Evolutionary conservation across 495 filamentous ascomycete genomes (phyloP).

Genomic region (Friedmanniomyces simplex): DNA sequence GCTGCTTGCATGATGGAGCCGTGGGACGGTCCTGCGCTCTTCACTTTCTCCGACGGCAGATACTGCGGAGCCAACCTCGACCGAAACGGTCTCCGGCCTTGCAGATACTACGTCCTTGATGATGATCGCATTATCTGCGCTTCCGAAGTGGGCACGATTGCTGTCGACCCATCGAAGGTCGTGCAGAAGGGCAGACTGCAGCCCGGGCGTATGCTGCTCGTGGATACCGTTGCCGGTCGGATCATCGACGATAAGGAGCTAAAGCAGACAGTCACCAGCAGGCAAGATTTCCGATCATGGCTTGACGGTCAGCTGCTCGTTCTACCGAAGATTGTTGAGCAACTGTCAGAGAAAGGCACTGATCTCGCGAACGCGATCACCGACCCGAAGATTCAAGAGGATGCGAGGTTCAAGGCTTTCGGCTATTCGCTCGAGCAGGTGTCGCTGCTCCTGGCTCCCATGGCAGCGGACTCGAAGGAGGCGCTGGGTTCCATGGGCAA

Average conservation of each 20-base stretch:
- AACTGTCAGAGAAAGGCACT: slow-evolving; percentile 46
- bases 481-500: slow-evolving; percentile 99
- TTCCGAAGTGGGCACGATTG: slow-evolving; percentile 93
- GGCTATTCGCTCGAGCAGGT: slow-evolving; percentile 98
- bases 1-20: slow-evolving; percentile 99
- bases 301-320: slow-evolving; percentile 78
- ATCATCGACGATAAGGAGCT: slow-evolving; percentile 95
- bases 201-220: slow-evolving; percentile 94
- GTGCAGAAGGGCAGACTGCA: slow-evolving; percentile 92
- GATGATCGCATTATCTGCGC: slow-evolving; percentile 98
- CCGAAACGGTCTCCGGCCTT: slow-evolving; percentile 91
- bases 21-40: slow-evolving; percentile 96
- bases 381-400: slow-evolving; percentile 67
- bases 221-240: slow-evolving; percentile 88
- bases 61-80: slow-evolving; percentile 99
- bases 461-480: slow-evolving; percentile 98
- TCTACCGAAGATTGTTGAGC: slow-evolving; percentile 58
- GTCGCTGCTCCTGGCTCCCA: slow-evolving; percentile 83
- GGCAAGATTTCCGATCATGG: slow-evolving; percentile 83
- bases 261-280: slow-evolving; percentile 75
- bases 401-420: slow-evolving; percentile 75
- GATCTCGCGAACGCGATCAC: slow-evolving; percentile 59
- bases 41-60: slow-evolving; percentile 94
- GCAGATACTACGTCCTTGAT: slow-evolving; percentile 95
- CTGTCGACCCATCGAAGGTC: slow-evolving; percentile 79